Base-by-base conservation (phyloP, 139 green algal species). In the Picochlorum sp. region DNA sequence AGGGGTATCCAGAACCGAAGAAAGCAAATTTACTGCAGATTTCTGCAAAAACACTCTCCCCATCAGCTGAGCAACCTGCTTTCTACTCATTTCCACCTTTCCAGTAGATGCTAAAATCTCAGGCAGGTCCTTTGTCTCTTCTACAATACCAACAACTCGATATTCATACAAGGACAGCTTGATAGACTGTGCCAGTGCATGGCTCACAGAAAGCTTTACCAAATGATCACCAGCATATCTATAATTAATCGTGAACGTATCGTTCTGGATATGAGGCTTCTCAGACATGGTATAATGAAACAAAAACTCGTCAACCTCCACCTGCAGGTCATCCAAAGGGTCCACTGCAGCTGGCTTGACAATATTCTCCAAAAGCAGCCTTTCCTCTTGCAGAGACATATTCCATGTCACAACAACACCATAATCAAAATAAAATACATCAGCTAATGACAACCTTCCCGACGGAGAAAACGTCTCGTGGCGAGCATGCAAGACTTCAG, bases 111-210 rank as follows among this genome's bases (percentile, higher is more conserved):
- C 80, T 49, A 85, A 62, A 49, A 64, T 71, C 37, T 82, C 77
- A 21, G 80, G 80, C 59, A 85, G 62, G 56, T 84, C 81, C 50
- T 79, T 73, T 6, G 86, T 90, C 64, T 72, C 72, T 62, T 84
- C 73, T 61, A 95, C 87, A 58, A 95, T 82, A 58, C 78, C 74
- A 28, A 85, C 54, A 52, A 92, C 87, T 2, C 87, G 78, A 61
- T 85, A 77, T 76, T 95, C 87, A 61, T 92, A 92, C 54, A 92
- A 73, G n/a, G 61, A 80, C 58, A 95, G 75, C 75, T 92, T 95
- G 46, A 79, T 90, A 49, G 73, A 85, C 56, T 80, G 76, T 13
- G 73, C 69, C 34, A 86, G 59, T 21, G 80, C 80, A 66, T 83
- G 72, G 4, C 46, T 72, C 34, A 86, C 82, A 51, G 65, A 75